Percentiles rank a stretch among this genome's conserved stretches.
phyloP scores from a whole-genome alignment of 2,329 filamentous ascomycete species.

The Penicillium carneum region DNA sequence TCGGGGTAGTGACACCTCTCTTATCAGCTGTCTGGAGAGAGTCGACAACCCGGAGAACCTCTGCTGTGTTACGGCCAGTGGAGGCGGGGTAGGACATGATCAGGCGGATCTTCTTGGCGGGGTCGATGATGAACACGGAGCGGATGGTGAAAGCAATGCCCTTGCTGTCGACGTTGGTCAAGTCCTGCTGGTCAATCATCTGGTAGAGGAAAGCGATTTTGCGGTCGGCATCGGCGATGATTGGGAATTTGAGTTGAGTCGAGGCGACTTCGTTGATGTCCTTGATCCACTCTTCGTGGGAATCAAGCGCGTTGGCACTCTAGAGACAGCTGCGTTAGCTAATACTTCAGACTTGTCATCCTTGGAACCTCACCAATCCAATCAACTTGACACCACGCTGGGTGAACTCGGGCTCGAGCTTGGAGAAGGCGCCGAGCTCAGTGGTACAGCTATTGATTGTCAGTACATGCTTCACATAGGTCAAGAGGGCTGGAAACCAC shows the following conservation, averaged over 20 bases:
- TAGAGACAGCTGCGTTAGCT: slow-evolving; percentile 27
- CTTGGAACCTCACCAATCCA: slow-evolving; percentile 64
- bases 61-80: slow-evolving; percentile 81
- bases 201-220: slow-evolving; percentile 79
- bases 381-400: slow-evolving; percentile 90
- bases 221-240: slow-evolving; percentile 81
- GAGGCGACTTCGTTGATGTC: slow-evolving; percentile 79
- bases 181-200: slow-evolving; percentile 84
- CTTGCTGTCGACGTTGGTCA: slow-evolving; percentile 80
- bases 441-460: slow-evolving; percentile 72
- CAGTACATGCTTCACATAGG: not conserved
- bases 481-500: not conserved
- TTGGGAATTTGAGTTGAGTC: slow-evolving; percentile 75
- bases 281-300: slow-evolving; percentile 85
- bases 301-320: slow-evolving; percentile 80
- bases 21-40: slow-evolving; percentile 84
- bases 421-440: slow-evolving; percentile 91
- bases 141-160: slow-evolving; percentile 84
- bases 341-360: not conserved
- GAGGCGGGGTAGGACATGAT: slow-evolving; percentile 92
- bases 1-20: slow-evolving; percentile 85
- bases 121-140: slow-evolving; percentile 93
- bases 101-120: slow-evolving; percentile 88
- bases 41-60: slow-evolving; percentile 80
- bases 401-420: slow-evolving; percentile 86